Percentiles rank a stretch among this genome's conserved stretches.
phyloP scores from a whole-genome alignment of 208 protist genomes.

The Leishmania amazonensis region DNA sequence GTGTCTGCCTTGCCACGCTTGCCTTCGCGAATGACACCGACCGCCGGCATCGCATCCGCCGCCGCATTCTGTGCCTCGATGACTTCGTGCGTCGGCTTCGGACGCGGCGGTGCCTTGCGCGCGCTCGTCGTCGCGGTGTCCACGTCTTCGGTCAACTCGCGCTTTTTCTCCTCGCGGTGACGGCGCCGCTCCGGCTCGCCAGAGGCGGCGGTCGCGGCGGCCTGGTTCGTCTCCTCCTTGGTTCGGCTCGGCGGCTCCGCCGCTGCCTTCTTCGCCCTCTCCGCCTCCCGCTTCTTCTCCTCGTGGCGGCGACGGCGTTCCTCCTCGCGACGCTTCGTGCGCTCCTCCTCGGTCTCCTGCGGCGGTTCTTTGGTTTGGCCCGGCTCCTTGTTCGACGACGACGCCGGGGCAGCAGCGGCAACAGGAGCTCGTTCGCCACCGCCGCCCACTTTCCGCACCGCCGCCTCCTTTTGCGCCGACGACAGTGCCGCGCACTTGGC shows the following conservation, averaged over 20 bases:
- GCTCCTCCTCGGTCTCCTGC: conserved; percentile 60
- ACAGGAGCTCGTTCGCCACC: conserved; percentile 5
- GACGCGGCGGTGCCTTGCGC: conserved; percentile 77
- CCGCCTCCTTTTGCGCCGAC: conserved; percentile 55
- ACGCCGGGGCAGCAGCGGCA: background rate
- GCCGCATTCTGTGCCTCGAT: conserved; percentile 42
- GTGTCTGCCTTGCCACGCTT: conserved; percentile 28
- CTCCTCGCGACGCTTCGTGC: conserved; percentile 62
- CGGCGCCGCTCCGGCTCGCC: conserved; percentile 31
- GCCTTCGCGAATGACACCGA: conserved; percentile 66
- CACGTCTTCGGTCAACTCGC: conserved; percentile 17
- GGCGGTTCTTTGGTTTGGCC: background rate
- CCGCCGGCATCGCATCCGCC: conserved; percentile 38
- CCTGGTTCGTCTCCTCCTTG: background rate
- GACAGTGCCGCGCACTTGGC: conserved; percentile 71
- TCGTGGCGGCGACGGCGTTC: conserved; percentile 50
- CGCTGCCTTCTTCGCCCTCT: conserved; percentile 27
- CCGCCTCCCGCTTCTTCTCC: conserved; percentile 48
- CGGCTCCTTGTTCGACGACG: background rate
- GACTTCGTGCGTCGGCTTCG: conserved; percentile 80
- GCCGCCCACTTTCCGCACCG: conserved; percentile 66
- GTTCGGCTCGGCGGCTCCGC: conserved; percentile 5
- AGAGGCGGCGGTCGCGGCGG: conserved; percentile 10
- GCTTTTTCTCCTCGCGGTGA: conserved; percentile 38
- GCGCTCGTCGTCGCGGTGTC: conserved; percentile 31